Evolutionary conservation across 1,284 basidiomycete species (phyloP).

Genomic region (Pseudomicrostroma phylloplanum): DNA sequence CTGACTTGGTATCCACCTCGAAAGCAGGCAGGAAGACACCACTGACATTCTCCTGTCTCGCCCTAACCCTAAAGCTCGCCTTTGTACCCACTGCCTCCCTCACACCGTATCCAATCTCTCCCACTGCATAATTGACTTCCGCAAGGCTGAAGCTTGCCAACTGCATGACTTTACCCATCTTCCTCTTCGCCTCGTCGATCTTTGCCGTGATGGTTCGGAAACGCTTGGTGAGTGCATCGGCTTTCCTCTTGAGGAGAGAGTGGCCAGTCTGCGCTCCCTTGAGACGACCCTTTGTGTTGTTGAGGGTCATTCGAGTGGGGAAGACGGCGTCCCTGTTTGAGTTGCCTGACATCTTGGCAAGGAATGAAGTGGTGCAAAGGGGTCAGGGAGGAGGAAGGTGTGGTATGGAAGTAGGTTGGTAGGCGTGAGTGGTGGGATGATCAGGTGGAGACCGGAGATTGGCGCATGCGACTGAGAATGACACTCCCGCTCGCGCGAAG

Average conservation of each 20-base stretch:
- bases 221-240: slow-evolving; percentile 86
- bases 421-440: no score
- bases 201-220: slow-evolving; percentile 62
- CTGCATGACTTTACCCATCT: slow-evolving; percentile 99
- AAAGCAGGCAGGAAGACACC: slow-evolving; percentile 96
- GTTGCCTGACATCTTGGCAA: slow-evolving; percentile 68
- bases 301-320: slow-evolving; percentile 63
- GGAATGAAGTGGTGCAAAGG: no score
- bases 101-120: slow-evolving; percentile 74
- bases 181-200: slow-evolving; percentile 89
- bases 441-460: no score
- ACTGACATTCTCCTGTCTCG: slow-evolving; percentile 96
- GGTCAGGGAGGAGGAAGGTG: no score
- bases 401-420: no score
- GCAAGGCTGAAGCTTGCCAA: slow-evolving; percentile 96
- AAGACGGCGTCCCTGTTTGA: slow-evolving; percentile 85
- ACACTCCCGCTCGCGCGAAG: no score
- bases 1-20: slow-evolving; percentile 49
- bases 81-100: slow-evolving; percentile 57
- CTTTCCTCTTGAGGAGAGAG: slow-evolving; percentile 92
- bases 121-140: slow-evolving; percentile 91
- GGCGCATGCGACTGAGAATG: no score
- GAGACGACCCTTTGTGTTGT: slow-evolving; percentile 82
- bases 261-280: slow-evolving; percentile 98
- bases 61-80: slow-evolving; percentile 84